A percentile compares a stretch with the other conserved stretches of the same genome.
These are phyloP conservation scores for Olyra latifolia DNA, from an alignment of 176 grass and related monocot genomes.

Conservation along the genomic window DNA sequence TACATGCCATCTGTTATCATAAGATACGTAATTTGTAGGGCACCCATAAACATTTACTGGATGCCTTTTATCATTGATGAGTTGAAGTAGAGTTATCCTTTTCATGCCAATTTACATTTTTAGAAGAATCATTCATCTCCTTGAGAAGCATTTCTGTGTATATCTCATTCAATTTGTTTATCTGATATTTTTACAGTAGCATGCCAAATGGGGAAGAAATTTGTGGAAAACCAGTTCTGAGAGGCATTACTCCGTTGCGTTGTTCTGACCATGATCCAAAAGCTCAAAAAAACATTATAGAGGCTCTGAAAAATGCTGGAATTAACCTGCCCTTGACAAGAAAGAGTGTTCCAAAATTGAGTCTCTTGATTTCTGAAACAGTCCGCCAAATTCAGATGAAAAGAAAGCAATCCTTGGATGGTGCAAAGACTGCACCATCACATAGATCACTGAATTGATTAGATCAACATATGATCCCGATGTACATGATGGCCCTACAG, in stretches of 20 bases:
- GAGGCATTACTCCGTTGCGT: constrained; percentile 25
- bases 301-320: constrained; percentile 36
- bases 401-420: constrained; percentile 31
- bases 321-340: constrained; percentile 32
- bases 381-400: constrained; percentile 44
- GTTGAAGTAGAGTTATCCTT: neutral
- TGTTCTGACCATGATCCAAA: constrained; percentile 43
- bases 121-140: neutral
- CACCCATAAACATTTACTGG: neutral
- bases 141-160: neutral
- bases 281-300: constrained; percentile 19
- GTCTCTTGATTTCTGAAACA: constrained; percentile 40
- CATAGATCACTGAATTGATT: constrained; percentile 28
- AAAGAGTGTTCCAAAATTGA: constrained; percentile 36
- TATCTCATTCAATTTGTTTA: constrained; percentile 3
- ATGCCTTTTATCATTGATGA: neutral
- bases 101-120: neutral
- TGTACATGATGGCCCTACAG: constrained; percentile 21
- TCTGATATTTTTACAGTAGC: constrained; percentile 32
- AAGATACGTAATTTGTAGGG: neutral
- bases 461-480: neutral
- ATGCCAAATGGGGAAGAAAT: neutral
- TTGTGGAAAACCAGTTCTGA: constrained; percentile 41
- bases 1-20: neutral
- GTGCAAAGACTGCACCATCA: neutral